Evolutionary conservation across 129 eudicot genomes (phyloP), one percentile per base, ranked within the genome.

Genomic region (Flaveria sonorensis): DNA sequence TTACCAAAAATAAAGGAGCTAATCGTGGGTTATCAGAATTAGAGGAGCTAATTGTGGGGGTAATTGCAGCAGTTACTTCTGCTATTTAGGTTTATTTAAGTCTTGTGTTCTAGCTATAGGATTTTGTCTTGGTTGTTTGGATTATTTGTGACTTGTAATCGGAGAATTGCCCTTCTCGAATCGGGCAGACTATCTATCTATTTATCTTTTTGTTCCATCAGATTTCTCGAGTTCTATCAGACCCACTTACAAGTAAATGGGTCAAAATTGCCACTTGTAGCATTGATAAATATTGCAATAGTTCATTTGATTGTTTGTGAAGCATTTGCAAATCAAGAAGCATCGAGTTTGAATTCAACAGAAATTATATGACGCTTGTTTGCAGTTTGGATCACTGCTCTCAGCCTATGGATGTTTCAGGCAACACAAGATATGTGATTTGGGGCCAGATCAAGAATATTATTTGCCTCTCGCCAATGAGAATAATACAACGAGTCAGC

Each of bases 371-470:
- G 19, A 71, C 43, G 50, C 73, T 50, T 12, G 39, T 65, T 62
- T 82, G 20, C 83, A 92, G 97, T 72, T 89, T 74, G 97, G 91
- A 68, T 84, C 89, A 9, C 45, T 84, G 64, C 68, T 92, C 72
- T 92, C 96, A 30, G 85, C 87, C 10, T 81, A 81, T 42, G 96
- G 97, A 73, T 87, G 90, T 68, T 81, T 72, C 73, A 63, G 77
- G 61, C 70, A 84, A 79, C 77, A 65, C 66, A 89, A 77, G 53
- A 46, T 36, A 36, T 56, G 45, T 51, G 6, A 63, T 51, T 77
- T 70, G 36, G 72, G 78, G 28, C 75, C 36, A 13, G 90, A 88
- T 73, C 62, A 72, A 81, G 92, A 84, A 50, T 55, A 79, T n/a
- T 64, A 74, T 40, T 77, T 65, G 73, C 88, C 90, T 69, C 91